phyloP scores from a whole-genome alignment of 1,284 basidiomycete species.

The Ustilago shanxiensis region DNA sequence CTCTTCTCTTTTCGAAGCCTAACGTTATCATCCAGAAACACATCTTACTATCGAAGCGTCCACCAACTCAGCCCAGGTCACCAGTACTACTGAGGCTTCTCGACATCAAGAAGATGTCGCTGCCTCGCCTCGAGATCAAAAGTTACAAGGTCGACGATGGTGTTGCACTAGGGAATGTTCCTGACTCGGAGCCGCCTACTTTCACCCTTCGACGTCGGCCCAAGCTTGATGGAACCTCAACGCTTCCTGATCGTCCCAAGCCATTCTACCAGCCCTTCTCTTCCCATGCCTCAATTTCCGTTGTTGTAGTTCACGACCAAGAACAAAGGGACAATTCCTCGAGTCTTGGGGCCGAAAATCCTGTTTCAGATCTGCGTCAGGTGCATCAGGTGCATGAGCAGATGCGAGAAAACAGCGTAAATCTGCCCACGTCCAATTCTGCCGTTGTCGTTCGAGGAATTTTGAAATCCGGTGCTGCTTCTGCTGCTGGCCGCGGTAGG shows the following conservation, averaged over 20 bases:
- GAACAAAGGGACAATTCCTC: slow-evolving; percentile 4
- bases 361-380: background rate
- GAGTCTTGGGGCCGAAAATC: background rate
- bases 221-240: background rate
- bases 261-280: background rate
- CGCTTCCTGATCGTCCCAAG: slow-evolving; percentile 7
- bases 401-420: slow-evolving; percentile 6
- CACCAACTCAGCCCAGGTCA: too few species aligned
- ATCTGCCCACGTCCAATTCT: slow-evolving; percentile 18
- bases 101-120: background rate
- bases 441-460: slow-evolving; percentile 3
- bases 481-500: too few species aligned
- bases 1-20: too few species aligned
- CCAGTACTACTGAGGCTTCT: background rate
- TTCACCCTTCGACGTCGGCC: slow-evolving; percentile 6
- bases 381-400: background rate
- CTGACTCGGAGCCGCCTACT: slow-evolving; percentile 5
- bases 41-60: too few species aligned
- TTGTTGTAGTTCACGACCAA: background rate
- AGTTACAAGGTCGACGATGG: slow-evolving; percentile 19
- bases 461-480: background rate
- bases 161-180: background rate
- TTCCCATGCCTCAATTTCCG: background rate
- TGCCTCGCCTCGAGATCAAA: slow-evolving; percentile 15
- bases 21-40: too few species aligned